These are phyloP conservation scores for Globisporangium barbulae DNA, from an alignment of 352 stramenopile species.

Conservation along the genomic window DNA sequence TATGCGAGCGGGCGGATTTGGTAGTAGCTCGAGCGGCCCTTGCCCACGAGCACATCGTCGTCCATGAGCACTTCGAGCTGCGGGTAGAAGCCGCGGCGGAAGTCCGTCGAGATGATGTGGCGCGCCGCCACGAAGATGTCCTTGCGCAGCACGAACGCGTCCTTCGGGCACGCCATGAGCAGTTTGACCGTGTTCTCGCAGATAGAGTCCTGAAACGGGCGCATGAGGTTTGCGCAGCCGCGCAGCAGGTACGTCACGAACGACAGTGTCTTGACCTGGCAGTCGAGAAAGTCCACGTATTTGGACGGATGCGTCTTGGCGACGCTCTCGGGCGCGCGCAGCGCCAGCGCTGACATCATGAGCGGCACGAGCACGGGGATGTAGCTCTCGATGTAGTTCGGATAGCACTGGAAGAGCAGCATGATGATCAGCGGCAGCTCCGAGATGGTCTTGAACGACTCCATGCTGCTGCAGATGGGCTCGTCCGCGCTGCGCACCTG, in stretches of 20 bases:
- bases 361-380: conserved; percentile 93
- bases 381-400: conserved; percentile 94
- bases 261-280: conserved; percentile 97
- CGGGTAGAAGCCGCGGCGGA: conserved; percentile 94
- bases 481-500: conserved; percentile 28
- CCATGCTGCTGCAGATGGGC: conserved; percentile 75
- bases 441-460: conserved; percentile 95
- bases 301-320: conserved; percentile 53
- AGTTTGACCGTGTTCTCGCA: conserved; percentile 94
- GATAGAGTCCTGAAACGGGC: conserved; percentile 93
- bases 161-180: conserved; percentile 92
- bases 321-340: conserved; percentile 69
- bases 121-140: conserved; percentile 96
- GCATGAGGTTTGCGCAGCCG: conserved; percentile 90
- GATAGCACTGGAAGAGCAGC: conserved; percentile 98
- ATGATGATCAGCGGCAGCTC: conserved; percentile 98
- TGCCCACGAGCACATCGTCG: conserved; percentile 93
- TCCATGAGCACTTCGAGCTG: conserved; percentile 96
- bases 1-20: conserved; percentile 95
- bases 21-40: conserved; percentile 76
- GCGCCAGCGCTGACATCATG: conserved; percentile 95
- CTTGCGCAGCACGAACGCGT: conserved; percentile 93
- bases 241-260: conserved; percentile 97
- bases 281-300: conserved; percentile 92
- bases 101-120: conserved; percentile 97